phyloP scores from a whole-genome alignment of 768 basidiomycete genomes.

The Clavulina sp. region DNA sequence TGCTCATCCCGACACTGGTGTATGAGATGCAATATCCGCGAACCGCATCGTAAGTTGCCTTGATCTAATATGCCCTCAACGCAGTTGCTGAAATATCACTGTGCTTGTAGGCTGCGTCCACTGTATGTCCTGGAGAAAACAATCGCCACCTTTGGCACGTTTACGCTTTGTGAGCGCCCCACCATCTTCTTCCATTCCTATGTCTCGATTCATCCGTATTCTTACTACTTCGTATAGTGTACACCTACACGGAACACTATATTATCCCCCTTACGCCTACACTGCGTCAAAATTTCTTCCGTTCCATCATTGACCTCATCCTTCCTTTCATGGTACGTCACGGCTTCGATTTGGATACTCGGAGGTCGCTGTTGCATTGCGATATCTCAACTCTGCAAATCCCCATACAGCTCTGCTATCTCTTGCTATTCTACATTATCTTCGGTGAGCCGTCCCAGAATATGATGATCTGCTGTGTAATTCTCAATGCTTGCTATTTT shows the following conservation, averaged over 20 bases:
- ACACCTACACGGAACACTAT: constrained; percentile 73
- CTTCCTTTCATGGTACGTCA: constrained; percentile 62
- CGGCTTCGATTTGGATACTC: neutral
- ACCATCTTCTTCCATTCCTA: no score
- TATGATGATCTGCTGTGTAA: neutral
- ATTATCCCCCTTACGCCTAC: constrained; percentile 70
- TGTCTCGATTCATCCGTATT: neutral
- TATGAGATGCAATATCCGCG: constrained; percentile 95
- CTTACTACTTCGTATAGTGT: constrained; percentile 5
- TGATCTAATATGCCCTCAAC: no score
- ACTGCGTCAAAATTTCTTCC: constrained; percentile 50
- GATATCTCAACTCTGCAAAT: no score
- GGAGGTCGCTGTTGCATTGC: neutral
- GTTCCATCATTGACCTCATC: constrained; percentile 67
- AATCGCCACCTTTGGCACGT: constrained; percentile 87
- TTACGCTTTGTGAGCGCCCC: constrained; percentile 49
- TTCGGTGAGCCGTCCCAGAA: constrained; percentile 35
- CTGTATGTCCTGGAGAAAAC: constrained; percentile 60
- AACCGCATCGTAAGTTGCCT: no score
- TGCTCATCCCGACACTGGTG: constrained; percentile 79
- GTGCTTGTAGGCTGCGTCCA: constrained; percentile 27
- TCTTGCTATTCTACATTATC: constrained; percentile 72
- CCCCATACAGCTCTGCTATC: constrained; percentile 42
- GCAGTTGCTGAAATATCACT: no score
- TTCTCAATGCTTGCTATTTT: constrained; percentile 8